Conservation (phyloP, 2,329 filamentous ascomycete species). For the Colletotrichum kahawae region DNA sequence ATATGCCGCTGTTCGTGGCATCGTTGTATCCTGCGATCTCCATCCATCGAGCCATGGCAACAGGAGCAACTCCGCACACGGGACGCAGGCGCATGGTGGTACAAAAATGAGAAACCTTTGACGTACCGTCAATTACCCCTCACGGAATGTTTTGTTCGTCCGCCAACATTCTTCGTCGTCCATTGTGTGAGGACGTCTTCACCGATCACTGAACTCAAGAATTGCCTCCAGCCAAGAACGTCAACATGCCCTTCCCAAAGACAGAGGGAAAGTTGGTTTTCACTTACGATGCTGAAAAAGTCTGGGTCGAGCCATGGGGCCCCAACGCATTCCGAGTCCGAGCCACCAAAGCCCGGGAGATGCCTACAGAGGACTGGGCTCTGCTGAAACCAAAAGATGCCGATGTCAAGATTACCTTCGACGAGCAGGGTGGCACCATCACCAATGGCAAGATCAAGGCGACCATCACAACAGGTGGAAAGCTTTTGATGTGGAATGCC, state of each 20-base stretch:
- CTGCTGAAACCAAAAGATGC: slow-evolving; percentile 26
- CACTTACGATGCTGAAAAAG: slow-evolving; percentile 46
- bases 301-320: slow-evolving; percentile 57
- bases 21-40: not conserved
- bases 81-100: not conserved
- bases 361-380: slow-evolving; percentile 44
- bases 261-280: slow-evolving; percentile 21
- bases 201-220: not conserved
- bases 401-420: slow-evolving; percentile 22
- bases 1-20: not conserved
- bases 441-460: slow-evolving; percentile 36
- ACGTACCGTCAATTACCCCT: not conserved
- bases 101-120: not conserved
- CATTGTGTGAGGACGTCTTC: not conserved
- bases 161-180: not conserved
- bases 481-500: slow-evolving; percentile 31
- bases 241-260: slow-evolving; percentile 1
- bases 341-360: slow-evolving; percentile 42
- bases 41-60: not conserved
- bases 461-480: slow-evolving; percentile 30
- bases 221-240: not conserved
- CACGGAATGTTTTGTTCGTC: not conserved
- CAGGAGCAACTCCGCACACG: slow-evolving; percentile 16
- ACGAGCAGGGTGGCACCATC: slow-evolving; percentile 26
- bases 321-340: slow-evolving; percentile 50